Base-by-base conservation (phyloP, 441 rosid species). In the Arabidopsis hybrid region DNA sequence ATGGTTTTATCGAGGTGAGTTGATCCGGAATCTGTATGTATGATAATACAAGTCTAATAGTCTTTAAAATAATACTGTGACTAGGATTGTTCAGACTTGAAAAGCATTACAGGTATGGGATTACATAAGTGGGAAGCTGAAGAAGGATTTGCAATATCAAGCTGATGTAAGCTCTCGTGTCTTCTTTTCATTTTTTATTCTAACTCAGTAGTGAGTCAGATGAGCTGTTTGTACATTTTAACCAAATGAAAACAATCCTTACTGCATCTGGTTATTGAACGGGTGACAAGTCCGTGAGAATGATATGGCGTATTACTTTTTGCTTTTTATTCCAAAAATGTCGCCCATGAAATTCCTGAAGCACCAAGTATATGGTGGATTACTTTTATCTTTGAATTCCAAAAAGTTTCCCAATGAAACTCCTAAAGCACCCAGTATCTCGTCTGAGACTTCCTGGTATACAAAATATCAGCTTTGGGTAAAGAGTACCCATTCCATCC, bases 141-240 rank as follows among this genome's bases (percentile, higher is more conserved):
- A 96, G 89, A 93, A 92, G 84, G 98, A 96, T 84, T 92, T 96
- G 72, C 98, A 91, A 50, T 96, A 96, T 82, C 99, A 96, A 80
- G 98, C 98, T 78, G 99, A 88, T 67, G 99, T 92, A 71, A 86
- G 93, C 80, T 51, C 17, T 66, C 63, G 53, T 57, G 62, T 59
- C 62, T 43, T 14, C 59, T 45, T 61, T 70, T 63, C 34, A 8
- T 35, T 8, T 35, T 50, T 53, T 21, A 16, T 61, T 61, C 50
- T 17, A 60, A 17, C 43, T 38, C 53, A 12, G 14, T 8, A 51
- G 40, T 9, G 51, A 51, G 6, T 62, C 31, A 38, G 29, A 69
- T 76, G 71, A 69, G 65, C 65, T 49, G n/a, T 62, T 26, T 18
- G 49, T 51, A 51, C 39, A 31, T 59, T 49, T 55, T 26, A 26